Evolutionary conservation across 169 alveolate genomes (phyloP), one percentile per base, ranked within the genome.

Genomic region (Plasmodium billcollinsi): DNA sequence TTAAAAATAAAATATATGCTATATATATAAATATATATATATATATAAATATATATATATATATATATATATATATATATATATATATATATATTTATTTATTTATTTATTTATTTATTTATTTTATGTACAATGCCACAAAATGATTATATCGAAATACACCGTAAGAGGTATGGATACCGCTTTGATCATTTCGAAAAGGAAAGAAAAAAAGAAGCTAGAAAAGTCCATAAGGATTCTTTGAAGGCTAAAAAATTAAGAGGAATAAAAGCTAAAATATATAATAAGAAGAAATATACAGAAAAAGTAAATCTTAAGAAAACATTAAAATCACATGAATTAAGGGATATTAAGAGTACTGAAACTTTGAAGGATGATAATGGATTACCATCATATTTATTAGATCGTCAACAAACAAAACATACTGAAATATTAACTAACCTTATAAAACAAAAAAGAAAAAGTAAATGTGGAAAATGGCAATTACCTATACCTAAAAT

Each of bases 401-500:
- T 98, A 90, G 99, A 98, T 93, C 97, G 99, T 93, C 99, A 99
- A 86, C 98, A 98, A 69, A 97, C 96, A 9, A 95, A 98, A 76
- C 88, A 99, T 52, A 97, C 99, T 11, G 98, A 98, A 93, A 93
- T 95, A 8, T 94, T 99, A 80, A 96, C 99, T 24, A 99, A 99
- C 92, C 98, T 98, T 99, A 96, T 99, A 90, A 99, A 99, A 92
- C 99, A 99, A 92, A 99, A 99, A 92, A 93, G 99, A 67, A 98
- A 98, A 95, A 99, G 98, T 89, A 99, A 98, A 88, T 99, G 99
- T 21, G 99, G 99, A 14, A 99, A 98, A 94, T 99, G 99, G 99
- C 96, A 97, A 66, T 99, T 99, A 33, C 99, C 99, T 9, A 95
- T 99, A 45, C 99, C 99, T 2, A 98, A 98, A 92, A 99, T 98